Evolutionary conservation across 2,329 filamentous ascomycete genomes (phyloP).

Genomic region (Hypomyces perniciosus): DNA sequence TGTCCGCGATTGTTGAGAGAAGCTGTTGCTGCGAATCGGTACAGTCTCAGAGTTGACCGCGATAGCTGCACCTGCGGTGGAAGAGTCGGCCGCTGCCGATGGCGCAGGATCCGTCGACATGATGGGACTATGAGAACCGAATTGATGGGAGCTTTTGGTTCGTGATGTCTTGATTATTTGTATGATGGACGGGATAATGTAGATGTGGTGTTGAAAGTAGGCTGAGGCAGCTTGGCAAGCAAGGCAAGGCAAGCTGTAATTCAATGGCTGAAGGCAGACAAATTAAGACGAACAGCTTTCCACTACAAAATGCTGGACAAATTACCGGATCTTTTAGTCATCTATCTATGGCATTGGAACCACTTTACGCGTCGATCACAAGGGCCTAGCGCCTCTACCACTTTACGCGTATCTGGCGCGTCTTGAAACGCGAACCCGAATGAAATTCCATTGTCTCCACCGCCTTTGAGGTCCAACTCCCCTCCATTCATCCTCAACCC

Average conservation of each 20-base stretch:
- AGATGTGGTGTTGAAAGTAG: no score
- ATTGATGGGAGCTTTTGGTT: background rate
- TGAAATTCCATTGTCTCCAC: conserved; percentile 15
- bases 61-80: conserved; percentile 15
- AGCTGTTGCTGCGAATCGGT: conserved; percentile 47
- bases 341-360: conserved; percentile 9
- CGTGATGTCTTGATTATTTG: background rate
- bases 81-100: conserved; percentile 19
- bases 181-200: background rate
- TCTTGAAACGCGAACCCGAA: conserved; percentile 21
- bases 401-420: conserved; percentile 39
- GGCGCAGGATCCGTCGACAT: conserved; percentile 34
- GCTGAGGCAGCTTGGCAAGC: background rate
- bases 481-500: conserved; percentile 1
- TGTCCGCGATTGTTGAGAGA: conserved; percentile 49
- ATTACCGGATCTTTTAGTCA: background rate
- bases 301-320: rapidly evolving
- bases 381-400: conserved; percentile 28
- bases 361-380: conserved; percentile 33
- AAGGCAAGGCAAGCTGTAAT: background rate
- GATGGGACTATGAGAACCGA: background rate
- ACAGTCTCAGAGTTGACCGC: conserved; percentile 19
- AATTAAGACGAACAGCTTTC: background rate
- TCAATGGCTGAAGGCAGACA: background rate
- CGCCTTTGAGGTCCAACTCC: conserved; percentile 11